These are phyloP conservation scores for Didymella lethalis DNA, from an alignment of 2,329 filamentous ascomycete genomes.

Conservation along the genomic window DNA sequence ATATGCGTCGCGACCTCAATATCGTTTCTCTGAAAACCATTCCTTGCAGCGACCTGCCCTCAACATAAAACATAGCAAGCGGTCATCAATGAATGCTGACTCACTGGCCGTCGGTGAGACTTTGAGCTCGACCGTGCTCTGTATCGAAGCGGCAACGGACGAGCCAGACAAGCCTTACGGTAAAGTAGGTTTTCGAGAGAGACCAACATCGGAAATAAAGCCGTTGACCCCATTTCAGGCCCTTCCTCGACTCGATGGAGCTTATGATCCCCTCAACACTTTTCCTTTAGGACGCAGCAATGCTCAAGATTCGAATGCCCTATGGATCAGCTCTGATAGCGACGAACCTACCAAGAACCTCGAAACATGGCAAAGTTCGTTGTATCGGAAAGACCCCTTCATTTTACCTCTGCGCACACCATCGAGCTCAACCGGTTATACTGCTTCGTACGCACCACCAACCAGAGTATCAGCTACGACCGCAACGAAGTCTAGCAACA, in stretches of 20 bases:
- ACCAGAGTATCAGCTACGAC: not conserved
- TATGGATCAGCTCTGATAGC: not conserved
- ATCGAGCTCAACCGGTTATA: not conserved
- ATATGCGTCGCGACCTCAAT: not conserved
- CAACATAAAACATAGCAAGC: not conserved
- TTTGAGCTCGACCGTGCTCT: too few relatives aligned
- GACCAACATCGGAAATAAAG: too few relatives aligned
- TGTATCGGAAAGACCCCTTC: not conserved
- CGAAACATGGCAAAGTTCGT: too few relatives aligned
- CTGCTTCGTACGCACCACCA: too few relatives aligned
- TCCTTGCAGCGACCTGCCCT: not conserved
- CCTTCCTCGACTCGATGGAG: conserved; percentile 5
- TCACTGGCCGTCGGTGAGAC: not conserved
- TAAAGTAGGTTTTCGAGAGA: not conserved
- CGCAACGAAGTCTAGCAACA: not conserved
- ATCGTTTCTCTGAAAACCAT: not conserved
- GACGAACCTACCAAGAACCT: not conserved
- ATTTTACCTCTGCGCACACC: not conserved
- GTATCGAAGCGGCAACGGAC: not conserved
- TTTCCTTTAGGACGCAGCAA: not conserved
- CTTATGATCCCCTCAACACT: not conserved
- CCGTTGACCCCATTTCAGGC: not conserved
- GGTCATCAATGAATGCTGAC: not conserved
- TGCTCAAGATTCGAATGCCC: too few relatives aligned
- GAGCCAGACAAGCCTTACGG: not conserved